phyloP scores from a whole-genome alignment of 2,329 filamentous ascomycete genomes.

The Trichophyton schoenleinii region DNA sequence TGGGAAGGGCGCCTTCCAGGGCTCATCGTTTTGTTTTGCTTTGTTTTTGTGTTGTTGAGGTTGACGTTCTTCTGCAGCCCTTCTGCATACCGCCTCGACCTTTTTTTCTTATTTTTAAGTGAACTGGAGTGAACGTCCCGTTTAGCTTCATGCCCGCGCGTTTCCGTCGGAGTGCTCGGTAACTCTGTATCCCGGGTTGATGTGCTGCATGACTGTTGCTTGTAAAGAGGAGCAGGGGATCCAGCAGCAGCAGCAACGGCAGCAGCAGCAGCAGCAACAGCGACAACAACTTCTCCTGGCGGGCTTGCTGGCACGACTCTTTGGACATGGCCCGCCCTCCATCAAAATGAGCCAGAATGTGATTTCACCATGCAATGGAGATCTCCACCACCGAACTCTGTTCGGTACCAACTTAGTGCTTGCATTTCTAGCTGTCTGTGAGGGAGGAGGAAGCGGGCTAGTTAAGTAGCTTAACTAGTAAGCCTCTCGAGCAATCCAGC shows the following conservation, averaged over 20 bases:
- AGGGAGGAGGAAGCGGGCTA: not conserved
- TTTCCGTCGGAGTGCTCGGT: no score
- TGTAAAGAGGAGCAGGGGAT: not conserved
- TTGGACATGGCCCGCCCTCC: not conserved
- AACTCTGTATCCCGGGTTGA: no score
- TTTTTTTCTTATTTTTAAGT: not conserved
- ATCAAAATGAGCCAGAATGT: not conserved
- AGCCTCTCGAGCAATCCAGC: not conserved
- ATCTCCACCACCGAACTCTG: not conserved
- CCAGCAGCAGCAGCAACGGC: not conserved
- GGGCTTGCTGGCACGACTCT: not conserved
- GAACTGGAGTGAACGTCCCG: not conserved
- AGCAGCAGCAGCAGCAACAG: not conserved
- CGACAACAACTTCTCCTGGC: not conserved
- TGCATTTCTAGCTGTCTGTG: not conserved
- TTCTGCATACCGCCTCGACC: not conserved
- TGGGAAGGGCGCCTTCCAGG: not conserved
- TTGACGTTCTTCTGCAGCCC: no score
- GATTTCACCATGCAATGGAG: slow-evolving; percentile 4
- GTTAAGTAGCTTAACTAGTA: no score
- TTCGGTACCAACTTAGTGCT: not conserved
- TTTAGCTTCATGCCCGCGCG: not conserved
- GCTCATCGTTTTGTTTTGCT: not conserved
- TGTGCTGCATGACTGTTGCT: not conserved
- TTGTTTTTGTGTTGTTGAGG: not conserved